Conservation (phyloP, 2,329 filamentous ascomycete genomes). For the Cercospora zeina region DNA sequence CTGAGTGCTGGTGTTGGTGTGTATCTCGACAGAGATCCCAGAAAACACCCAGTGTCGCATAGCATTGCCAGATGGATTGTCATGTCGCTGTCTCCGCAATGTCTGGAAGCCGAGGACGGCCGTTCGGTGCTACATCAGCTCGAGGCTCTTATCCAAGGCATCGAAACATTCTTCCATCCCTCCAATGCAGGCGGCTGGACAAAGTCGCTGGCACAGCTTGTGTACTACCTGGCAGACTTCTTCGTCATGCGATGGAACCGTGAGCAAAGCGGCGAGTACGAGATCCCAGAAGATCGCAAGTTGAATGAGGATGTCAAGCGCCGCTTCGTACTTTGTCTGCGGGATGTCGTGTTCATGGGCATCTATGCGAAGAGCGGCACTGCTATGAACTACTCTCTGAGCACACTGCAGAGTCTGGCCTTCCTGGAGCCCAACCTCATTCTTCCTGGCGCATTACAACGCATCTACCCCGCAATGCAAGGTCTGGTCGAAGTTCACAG, state of each 20-base stretch:
- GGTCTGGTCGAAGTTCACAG: slow-evolving; percentile 95
- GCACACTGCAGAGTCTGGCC: slow-evolving; percentile 82
- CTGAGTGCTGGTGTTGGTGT: slow-evolving; percentile 78
- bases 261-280: slow-evolving; percentile 88
- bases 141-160: slow-evolving; percentile 87
- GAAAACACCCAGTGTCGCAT: slow-evolving; percentile 89
- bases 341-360: slow-evolving; percentile 96
- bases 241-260: slow-evolving; percentile 98
- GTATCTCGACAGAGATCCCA: slow-evolving; percentile 86
- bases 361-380: slow-evolving; percentile 94
- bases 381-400: slow-evolving; percentile 87
- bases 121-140: slow-evolving; percentile 76
- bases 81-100: slow-evolving; percentile 85
- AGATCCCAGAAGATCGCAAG: slow-evolving; percentile 74
- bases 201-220: slow-evolving; percentile 81
- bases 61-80: slow-evolving; percentile 91
- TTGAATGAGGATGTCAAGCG: slow-evolving; percentile 79
- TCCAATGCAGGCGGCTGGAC: slow-evolving; percentile 95
- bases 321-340: slow-evolving; percentile 84
- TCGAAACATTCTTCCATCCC: slow-evolving; percentile 98
- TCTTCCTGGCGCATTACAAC: slow-evolving; percentile 85
- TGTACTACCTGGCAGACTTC: slow-evolving; percentile 89
- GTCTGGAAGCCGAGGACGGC: slow-evolving; percentile 66
- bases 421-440: slow-evolving; percentile 90
- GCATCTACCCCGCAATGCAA: slow-evolving; percentile 96